Evolutionary conservation across 1,139 yeast species (phyloP).

Genomic region (Suhomyces bokatorum): DNA sequence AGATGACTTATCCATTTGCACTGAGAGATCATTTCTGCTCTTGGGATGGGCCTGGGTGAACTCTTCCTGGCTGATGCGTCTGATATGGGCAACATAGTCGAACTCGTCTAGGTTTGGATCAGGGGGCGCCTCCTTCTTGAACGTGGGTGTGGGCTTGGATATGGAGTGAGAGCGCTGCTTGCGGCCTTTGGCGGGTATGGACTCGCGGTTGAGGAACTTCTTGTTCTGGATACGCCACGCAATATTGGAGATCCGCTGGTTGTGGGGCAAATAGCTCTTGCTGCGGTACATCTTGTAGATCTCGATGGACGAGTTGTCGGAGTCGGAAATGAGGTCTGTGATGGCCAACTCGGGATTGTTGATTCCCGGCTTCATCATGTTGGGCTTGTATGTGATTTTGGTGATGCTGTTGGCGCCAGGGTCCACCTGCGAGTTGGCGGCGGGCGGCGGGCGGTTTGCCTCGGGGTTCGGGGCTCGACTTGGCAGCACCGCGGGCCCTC

Average conservation of each 20-base stretch:
- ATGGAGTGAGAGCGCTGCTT: constrained; percentile 13
- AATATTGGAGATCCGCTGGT: constrained; percentile 44
- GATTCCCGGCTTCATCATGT: constrained; percentile 8
- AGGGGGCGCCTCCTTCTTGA: constrained; percentile 13
- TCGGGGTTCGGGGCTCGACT: too few species aligned
- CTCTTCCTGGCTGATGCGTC: constrained; percentile 45
- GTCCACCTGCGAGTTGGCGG: too few species aligned
- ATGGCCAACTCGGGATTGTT: constrained; percentile 11
- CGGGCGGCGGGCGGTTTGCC: too few species aligned
- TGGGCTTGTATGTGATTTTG: constrained; percentile 16
- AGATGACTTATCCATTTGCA: background rate
- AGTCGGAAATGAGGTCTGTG: constrained; percentile 27
- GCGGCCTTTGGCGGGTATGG: constrained; percentile 6
- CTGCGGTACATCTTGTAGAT: constrained; percentile 46
- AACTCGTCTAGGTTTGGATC: constrained; percentile 43
- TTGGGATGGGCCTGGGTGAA: constrained; percentile 14
- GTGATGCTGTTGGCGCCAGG: constrained; percentile 5
- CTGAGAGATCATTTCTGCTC: background rate
- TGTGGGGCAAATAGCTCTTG: constrained; percentile 46
- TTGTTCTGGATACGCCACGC: constrained; percentile 51
- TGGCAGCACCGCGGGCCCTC: background rate
- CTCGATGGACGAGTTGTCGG: constrained; percentile 36
- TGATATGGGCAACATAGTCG: constrained; percentile 50
- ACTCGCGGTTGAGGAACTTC: constrained; percentile 23
- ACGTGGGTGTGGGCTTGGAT: constrained; percentile 7